Evolutionary conservation across 2,329 filamentous ascomycete species (phyloP), one percentile per base, ranked within the genome.

Genomic region (Pyrenochaeta sp.): DNA sequence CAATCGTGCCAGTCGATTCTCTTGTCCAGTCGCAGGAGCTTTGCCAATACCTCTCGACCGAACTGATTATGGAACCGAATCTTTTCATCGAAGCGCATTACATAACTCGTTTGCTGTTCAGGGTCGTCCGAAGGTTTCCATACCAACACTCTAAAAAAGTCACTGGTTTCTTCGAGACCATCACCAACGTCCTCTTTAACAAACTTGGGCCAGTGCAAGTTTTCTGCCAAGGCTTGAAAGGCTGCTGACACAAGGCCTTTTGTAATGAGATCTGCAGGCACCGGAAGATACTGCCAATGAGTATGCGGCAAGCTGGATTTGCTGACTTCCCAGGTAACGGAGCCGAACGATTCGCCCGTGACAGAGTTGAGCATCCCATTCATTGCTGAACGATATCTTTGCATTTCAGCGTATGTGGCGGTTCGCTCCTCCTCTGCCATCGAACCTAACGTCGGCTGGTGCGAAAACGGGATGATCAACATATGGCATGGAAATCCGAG

Each of bases 251-350:
- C 89, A 1, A 96, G 77, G 0, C 89, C 88, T 32, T 84, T 84
- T 14, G 74, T 75, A 36, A 96, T 81, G 30, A 90, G 75, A 7
- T 87, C 79, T 0, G 81, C 76, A 0, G 88, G 82, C 1, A 95
- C 77, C 1, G 94, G 90, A 20, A 97, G 75, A 57, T 95, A 88
- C 72, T 99, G 95, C 94, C 92, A 96, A 65, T 97, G 93, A 1
- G 87, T 81, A 67, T 99, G 94, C 42, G 97, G 85, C 41, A 94
- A 90, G 37, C 82, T 82, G 4, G 79, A 79, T 36, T 91, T 86
- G 65, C 86, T 93, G 60, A 99, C 92, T 73, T 97, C 94, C 85
- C 90, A 99, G 0, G 90, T 94, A 1, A 97, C 88, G 2, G 86
- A 83, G 11, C 93, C 94, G 1, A 96, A 83, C 52, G 81, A 81